Conservation (phyloP, 768 basidiomycete genomes). For the Lactifluus pinguis region DNA sequence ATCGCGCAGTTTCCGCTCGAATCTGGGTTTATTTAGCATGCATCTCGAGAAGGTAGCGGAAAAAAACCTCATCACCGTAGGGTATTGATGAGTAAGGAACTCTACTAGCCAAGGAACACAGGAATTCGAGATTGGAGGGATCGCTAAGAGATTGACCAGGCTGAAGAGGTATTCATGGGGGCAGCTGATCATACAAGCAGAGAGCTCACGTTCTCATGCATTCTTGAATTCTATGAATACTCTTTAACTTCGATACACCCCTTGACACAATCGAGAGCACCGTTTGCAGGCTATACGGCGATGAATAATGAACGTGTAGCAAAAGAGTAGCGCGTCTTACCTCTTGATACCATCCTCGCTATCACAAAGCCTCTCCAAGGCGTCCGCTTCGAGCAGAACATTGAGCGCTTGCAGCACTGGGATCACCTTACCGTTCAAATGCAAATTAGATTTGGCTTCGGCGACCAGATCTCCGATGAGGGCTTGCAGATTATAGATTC, state of each 20-base stretch:
- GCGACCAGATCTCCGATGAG: conserved; percentile 51
- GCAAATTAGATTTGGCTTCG: conserved; percentile 43
- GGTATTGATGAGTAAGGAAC: conserved; percentile 75
- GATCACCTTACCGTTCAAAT: conserved; percentile 67
- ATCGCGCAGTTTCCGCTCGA: conserved; percentile 73
- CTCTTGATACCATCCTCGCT: conserved; percentile 39
- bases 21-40: conserved; percentile 38
- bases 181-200: not conserved
- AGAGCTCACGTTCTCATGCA: conserved; percentile 73
- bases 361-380: conserved; percentile 40
- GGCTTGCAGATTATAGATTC: conserved; percentile 39
- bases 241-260: conserved; percentile 67
- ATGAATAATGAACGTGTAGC: not conserved
- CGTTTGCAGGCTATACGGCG: conserved; percentile 37
- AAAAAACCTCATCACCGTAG: conserved; percentile 46
- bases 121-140: conserved; percentile 37
- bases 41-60: conserved; percentile 11
- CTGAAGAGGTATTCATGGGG: conserved; percentile 30
- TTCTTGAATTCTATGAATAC: conserved; percentile 67
- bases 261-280: conserved; percentile 50
- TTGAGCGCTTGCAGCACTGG: conserved; percentile 74
- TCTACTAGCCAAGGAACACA: conserved; percentile 38
- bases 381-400: conserved; percentile 61
- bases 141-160: conserved; percentile 51
- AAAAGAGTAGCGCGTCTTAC: conserved; percentile 32